Evolutionary conservation across 495 filamentous ascomycete species (phyloP), one percentile per base, ranked within the genome.

Genomic region (Aspergillus hancockii): DNA sequence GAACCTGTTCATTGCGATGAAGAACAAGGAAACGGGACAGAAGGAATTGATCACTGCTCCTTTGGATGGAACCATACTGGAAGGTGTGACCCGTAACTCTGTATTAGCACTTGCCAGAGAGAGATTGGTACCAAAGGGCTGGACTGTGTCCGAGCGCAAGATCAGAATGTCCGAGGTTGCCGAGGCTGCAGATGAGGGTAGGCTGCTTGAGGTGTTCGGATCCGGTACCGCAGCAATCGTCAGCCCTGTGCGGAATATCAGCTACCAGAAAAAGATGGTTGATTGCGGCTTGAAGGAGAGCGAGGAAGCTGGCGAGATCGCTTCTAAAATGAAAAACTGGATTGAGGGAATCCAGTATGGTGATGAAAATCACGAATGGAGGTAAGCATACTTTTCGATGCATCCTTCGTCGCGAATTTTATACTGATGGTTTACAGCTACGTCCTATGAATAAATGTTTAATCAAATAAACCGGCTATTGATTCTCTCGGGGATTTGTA

Each of bases 281-380:
- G 81, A 88, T 57, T 97, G 93, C 71, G 89, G 90, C 8, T 70
- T 96, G 65, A 81, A 79, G 68, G 84, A 89, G 59, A 75, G 85
- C 38, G 83, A 94, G 72, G 94, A 98, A 75, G 90, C 88, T 8
- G 95, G 94, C 45, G 88, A 91, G 67, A 82, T 97, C 59, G 85
- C 94, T 45, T 77, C 82, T 63, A 81, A 82, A 72, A 90, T 98
- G 88, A 96, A 96, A 86, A 82, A 83, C 63, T 98, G 94, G 94
- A 97, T 98, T 61, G 92, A 97, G 76, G 87, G 79, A 45, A 90
- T 93, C 58, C 92, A 97, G 76, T 97, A 98, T 70, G 94, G 94
- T 46, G 92, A 96, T 64, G 92, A 95, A 72, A 80, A 88, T 68
- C 90, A 95, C 70, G 79, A 85, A 55, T 97, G 51, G 51, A 41